These are phyloP conservation scores for Lentinula sp. DNA, from an alignment of 768 basidiomycete species.

Conservation along the genomic window DNA sequence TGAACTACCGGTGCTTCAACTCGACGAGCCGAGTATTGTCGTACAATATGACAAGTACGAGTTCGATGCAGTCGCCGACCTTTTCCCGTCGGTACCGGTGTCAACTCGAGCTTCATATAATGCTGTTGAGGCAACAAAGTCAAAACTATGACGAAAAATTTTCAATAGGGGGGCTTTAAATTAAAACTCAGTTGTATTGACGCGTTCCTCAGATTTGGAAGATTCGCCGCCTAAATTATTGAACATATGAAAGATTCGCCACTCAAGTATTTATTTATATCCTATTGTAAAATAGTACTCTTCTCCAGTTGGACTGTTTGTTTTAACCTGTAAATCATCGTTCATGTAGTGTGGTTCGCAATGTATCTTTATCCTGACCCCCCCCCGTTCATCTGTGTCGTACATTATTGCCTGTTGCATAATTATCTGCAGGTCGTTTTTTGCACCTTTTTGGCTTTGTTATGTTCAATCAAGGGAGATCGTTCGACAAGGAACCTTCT, in stretches of 20 bases:
- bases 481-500: too few relatives aligned
- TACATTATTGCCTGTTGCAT: too few relatives aligned
- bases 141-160: background rate
- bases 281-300: background rate
- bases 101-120: background rate
- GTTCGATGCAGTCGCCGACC: background rate
- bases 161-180: background rate
- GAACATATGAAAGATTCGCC: background rate
- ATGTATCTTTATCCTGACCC: too few relatives aligned
- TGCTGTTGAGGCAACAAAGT: background rate
- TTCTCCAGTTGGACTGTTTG: background rate
- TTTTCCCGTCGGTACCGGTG: background rate
- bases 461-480: too few relatives aligned
- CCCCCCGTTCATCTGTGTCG: too few relatives aligned
- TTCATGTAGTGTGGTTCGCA: too few relatives aligned
- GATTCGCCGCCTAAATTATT: background rate
- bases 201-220: background rate
- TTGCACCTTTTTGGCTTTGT: too few relatives aligned
- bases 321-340: too few relatives aligned
- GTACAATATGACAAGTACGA: background rate
- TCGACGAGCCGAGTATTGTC: background rate
- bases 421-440: too few relatives aligned
- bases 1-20: background rate
- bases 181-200: background rate
- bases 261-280: background rate